Base-by-base conservation (phyloP, 345 rosid genomes). In the Firmiana major region DNA sequence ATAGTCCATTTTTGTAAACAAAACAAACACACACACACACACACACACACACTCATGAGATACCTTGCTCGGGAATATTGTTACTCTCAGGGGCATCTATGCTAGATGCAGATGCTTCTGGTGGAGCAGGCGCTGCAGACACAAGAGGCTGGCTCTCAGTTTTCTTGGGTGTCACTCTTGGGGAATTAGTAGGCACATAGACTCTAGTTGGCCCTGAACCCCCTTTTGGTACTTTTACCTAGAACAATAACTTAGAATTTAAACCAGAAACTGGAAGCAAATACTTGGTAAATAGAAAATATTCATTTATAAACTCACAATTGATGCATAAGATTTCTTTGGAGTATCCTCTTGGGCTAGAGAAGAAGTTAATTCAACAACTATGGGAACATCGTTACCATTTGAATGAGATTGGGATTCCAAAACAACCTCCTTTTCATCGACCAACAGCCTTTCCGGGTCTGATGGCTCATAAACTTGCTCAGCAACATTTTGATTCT, bases 271-370 rank as follows among this genome's bases (percentile, higher is more conserved):
- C n/a, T 49, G 31, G 16, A 24, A 7, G 21, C 59, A 71, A 58
- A 75, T 42, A 55, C 73, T 12, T 31, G 55, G 6, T 9, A 21
- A 34, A 13, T 12, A n/a, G 45, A 79, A 55, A 45, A 78, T 62
- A 21, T 60, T 55, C 60, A 31, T 15, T 57, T 19, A 57, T 49
- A 43, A 72, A 87, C 97, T 88, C 82, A 95, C 99, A 63, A 95
- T 89, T 57, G 97, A 88, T 28, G 96, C 96, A 82, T 89, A 91
- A 45, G 93, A 89, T 75, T 87, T 85, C 84, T 88, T 90, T 60
- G 89, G 86, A 84, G 86, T 88, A 88, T 90, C 93, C 78, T 87
- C 97, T 75, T 73, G 86, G 60, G 86, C 58, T 5, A 77, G 80
- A 82, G 89, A 68, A 16, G 86, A 74, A 62, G 81, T 75, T 13